Base-by-base conservation (phyloP, 2,329 filamentous ascomycete genomes). In the Microcyclospora pomicola region DNA sequence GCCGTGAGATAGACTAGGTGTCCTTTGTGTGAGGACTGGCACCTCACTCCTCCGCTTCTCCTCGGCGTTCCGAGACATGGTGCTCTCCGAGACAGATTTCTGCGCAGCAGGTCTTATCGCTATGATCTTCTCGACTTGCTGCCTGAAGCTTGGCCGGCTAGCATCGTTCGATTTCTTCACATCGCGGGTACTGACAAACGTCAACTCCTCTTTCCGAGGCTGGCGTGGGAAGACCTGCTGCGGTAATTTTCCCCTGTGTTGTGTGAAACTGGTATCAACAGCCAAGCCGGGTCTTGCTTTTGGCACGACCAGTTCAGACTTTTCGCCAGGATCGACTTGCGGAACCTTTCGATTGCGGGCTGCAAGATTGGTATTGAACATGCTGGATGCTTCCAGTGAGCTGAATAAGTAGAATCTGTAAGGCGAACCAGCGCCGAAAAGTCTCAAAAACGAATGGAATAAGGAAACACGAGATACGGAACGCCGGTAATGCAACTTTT, bases 251-350 rank as follows among this genome's bases (percentile, higher is more conserved):
- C 52, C 61, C 47, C 49, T 50, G 36, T 65, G 62, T 30, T 56
- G 53, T 27, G 73, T 64, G 64, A 83, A 78, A 52, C 78, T 77
- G 2, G 81, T 86, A 45, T 83, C 75, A 14, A 85, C 56, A 11
- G 43, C 43, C 12, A 51, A 39, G 27, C 45, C 41, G 2, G 44
- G 39, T 27, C 39, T 44, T 27, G 30, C 30, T 34, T 27, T 44
- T 24, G 19, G 19, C 7, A 24, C 7, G 7, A 24, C 19, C 4
- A 4, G 5, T 24, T 24, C 19, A 24, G 19, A 5, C 19, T 24
- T 24, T 5, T 24, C 19, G 19, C 19, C 19, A 24, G 4, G 19
- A 24, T 24, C 19, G 19, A 24, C 19, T 5, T 24, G 19, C 19
- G 19, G 19, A 24, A 7, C 19, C 19, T 24, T 24, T 7, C 19